Evolutionary conservation across 2,329 filamentous ascomycete genomes (phyloP).

Genomic region (Trichoderma atroviride): DNA sequence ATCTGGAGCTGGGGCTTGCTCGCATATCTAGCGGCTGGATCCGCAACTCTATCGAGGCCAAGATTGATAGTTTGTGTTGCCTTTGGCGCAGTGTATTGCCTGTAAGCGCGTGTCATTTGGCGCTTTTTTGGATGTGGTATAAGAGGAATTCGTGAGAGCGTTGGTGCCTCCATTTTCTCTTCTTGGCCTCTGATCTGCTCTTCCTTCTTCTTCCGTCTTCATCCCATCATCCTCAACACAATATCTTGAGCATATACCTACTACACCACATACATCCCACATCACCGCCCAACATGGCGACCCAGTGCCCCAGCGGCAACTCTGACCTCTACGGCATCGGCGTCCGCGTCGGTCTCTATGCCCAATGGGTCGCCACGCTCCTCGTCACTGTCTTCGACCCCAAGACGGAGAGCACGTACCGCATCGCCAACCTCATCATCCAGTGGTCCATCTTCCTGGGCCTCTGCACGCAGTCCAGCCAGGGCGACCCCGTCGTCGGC

Average conservation of each 20-base stretch:
- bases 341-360: constrained; percentile 35
- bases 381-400: constrained; percentile 33
- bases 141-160: neutral
- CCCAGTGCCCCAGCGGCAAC: constrained; percentile 29
- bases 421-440: constrained; percentile 38
- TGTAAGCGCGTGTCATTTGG: neutral
- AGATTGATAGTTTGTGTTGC: neutral
- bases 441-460: constrained; percentile 36
- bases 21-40: constrained; percentile 25
- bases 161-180: neutral
- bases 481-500: constrained; percentile 28
- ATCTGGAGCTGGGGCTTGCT: neutral
- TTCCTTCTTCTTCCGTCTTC: neutral
- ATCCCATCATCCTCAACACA: neutral
- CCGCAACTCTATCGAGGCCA: constrained; percentile 18
- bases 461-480: constrained; percentile 33
- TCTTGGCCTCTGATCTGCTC: neutral
- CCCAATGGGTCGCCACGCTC: constrained; percentile 34
- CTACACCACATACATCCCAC: neutral
- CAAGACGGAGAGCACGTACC: constrained; percentile 30
- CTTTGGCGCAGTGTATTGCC: neutral
- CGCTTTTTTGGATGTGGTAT: neutral
- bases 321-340: constrained; percentile 37
- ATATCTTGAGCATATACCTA: neutral
- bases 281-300: neutral